A percentile compares a stretch with the other conserved stretches of the same genome.
Evolutionary conservation across 2,329 filamentous ascomycete genomes (phyloP).

Genomic region (Ceratocystis albifundus): DNA sequence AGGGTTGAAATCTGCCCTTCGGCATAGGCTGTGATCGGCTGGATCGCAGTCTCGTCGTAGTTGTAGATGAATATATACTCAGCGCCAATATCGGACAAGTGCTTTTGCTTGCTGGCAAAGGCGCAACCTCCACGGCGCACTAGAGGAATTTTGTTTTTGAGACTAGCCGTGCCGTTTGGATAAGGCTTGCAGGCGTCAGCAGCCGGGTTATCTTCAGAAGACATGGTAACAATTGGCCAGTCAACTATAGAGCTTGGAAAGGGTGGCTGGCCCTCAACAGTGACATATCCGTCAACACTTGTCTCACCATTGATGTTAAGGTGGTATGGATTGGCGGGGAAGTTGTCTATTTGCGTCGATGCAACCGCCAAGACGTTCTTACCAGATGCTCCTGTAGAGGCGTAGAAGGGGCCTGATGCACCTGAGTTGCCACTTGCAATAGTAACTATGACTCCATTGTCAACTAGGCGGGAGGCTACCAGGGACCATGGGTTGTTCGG

Average conservation of each 20-base stretch:
- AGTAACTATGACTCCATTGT: constrained; percentile 38
- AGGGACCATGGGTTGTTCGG: constrained; percentile 34
- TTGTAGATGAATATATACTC: constrained; percentile 25
- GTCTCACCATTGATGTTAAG: not conserved
- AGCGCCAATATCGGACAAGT: constrained; percentile 27
- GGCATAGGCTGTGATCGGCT: constrained; percentile 22
- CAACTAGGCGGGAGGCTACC: constrained; percentile 33
- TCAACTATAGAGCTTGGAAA: constrained; percentile 1
- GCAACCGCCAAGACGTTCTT: constrained; percentile 35
- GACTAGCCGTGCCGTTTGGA: constrained; percentile 25
- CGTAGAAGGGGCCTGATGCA: constrained; percentile 37
- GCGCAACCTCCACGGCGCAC: constrained; percentile 31
- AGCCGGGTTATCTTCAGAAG: constrained; percentile 25
- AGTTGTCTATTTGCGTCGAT: constrained; percentile 26
- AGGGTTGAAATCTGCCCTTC: constrained; percentile 15
- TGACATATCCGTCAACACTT: constrained; percentile 4
- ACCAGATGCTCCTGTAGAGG: constrained; percentile 33
- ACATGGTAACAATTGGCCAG: constrained; percentile 9
- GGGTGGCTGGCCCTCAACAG: not conserved
- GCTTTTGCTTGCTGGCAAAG: constrained; percentile 27
- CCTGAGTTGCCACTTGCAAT: constrained; percentile 43
- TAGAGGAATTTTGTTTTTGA: constrained; percentile 25
- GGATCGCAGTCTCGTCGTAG: constrained; percentile 21
- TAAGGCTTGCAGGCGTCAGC: constrained; percentile 28
- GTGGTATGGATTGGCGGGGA: not conserved